Evolutionary conservation across 2,329 filamentous ascomycete species (phyloP), one percentile per base, ranked within the genome.

Genomic region (Chalaropsis ovoidea): DNA sequence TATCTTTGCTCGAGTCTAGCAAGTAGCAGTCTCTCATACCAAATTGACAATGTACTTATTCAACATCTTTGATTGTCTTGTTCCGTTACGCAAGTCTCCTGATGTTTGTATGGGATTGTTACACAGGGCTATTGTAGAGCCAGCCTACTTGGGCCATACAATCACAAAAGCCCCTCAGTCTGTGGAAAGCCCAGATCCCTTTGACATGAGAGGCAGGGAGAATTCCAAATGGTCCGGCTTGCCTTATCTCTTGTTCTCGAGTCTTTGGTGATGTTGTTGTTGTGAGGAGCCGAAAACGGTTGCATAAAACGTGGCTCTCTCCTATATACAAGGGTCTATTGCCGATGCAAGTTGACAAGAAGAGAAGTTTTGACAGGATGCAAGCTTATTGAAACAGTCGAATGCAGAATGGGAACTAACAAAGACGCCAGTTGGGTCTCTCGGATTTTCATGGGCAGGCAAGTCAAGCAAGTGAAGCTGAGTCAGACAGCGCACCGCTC

Each of bases 261-360:
- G 19, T 13, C 47, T 24, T 52, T 52, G 24, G 19, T 15, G 10
- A 39, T 52, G 47, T 19, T 24, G 24, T 52, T 11, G 47, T 39
- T 39, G 8, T 39, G 35, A 39, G 35, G 4, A 10, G 8, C 19
- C 19, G 47, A 24, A 11, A 24, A 24, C 47, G 19, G 24, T 15
- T 19, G 24, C 47, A 24, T 61, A 61, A 61, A 61, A 42, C n/a
- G 58, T 61, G 58, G 35, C 35, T 19, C n/a, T 39, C 19, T 13
- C 19, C 19, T 13, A 10, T 24, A 52, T 52, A 19, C 47, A 52
- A 24, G 19, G 27, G 49, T 31, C 6, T 42, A 24, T 13, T 22
- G 41, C 35, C 35, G 19, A 42, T 39, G 39, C 58, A 61, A 61
- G n/a, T 61, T 52, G 47, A 24, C 22, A 22, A 52, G 19, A 52